phyloP scores from a whole-genome alignment of 2,329 filamentous ascomycete genomes.

The Sporothrix dimorphospora region DNA sequence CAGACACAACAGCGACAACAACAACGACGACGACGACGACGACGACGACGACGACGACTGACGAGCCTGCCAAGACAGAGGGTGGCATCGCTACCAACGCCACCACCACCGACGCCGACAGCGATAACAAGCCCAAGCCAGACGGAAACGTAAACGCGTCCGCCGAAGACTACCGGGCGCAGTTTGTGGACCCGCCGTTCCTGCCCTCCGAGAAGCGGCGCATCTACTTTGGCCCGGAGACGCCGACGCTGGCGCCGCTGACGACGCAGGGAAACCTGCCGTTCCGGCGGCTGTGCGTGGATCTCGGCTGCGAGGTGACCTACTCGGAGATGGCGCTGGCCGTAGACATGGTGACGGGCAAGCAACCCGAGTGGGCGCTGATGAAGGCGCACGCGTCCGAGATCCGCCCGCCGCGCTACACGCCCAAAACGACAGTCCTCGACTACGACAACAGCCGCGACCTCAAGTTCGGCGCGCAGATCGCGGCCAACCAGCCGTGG shows the following conservation, averaged over 20 bases:
- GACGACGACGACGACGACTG: not conserved
- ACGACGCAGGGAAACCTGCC: conserved; percentile 97
- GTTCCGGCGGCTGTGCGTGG: conserved; percentile 86
- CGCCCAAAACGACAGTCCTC: conserved; percentile 52
- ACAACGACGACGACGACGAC: not conserved
- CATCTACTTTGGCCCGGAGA: conserved; percentile 92
- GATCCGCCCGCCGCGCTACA: conserved; percentile 69
- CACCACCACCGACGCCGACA: not conserved
- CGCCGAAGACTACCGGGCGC: conserved; percentile 73
- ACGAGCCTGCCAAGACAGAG: not conserved
- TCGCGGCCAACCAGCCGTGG: conserved; percentile 91
- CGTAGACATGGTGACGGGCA: conserved; percentile 83
- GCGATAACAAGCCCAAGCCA: conserved; percentile 32
- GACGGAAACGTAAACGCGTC: conserved; percentile 38
- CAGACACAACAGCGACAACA: not conserved
- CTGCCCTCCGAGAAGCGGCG: conserved; percentile 90
- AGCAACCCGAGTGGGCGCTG: conserved; percentile 91
- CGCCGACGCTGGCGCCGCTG: conserved; percentile 87
- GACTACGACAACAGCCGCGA: conserved; percentile 83
- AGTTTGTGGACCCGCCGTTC: conserved; percentile 83
- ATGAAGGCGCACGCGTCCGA: conserved; percentile 92
- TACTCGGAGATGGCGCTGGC: conserved; percentile 99
- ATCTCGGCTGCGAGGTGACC: conserved; percentile 87
- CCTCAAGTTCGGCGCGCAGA: conserved; percentile 87
- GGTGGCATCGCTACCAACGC: conserved; percentile 37